Base-by-base conservation (phyloP, 805 yeast species). In the Torulaspora microellipsoides region DNA sequence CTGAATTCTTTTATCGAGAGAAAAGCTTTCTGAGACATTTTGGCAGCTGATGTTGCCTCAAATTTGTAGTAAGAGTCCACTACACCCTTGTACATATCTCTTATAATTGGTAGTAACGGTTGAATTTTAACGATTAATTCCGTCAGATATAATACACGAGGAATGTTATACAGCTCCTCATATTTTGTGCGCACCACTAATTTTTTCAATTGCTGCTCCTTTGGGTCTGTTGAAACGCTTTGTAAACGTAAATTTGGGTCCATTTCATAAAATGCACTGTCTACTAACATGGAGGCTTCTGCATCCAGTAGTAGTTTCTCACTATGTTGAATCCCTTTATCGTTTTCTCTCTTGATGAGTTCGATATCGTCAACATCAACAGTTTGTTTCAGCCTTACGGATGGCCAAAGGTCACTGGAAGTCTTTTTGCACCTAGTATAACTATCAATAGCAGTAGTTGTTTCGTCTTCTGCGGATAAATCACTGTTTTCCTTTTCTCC, bases 1-100 rank as follows among this genome's bases (percentile, higher is more conserved):
- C 73, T 65, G 20, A 78, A 65, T 41, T 77, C 83, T 17, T 62
- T 57, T 23, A 63, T 66, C 0, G 83, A 69, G 49, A 83, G 63
- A 1, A 72, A 61, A 3, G 71, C 64, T 27, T 71, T 65, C 2
- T 56, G 49, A 2, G 83, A 76, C 0, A 56, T 44, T 12, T 62
- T 51, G 11, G 60, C 62, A 33, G 71, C 68, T 11, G 58, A 51
- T 15, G 70, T 67, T 0, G 89, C 88, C 23, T 69, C 48, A 2
- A 63, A 64, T 53, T 80, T 81, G 56, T 70, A 81, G 30, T 61
- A 58, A 0, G 85, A 80, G 10, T 67, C 61, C 1, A 59, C 53
- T 10, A 66, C 47, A 2, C 80, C 83, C 1, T 66, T 58, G n/a
- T 78, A 59, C 15, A 78, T 62, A 10, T 55, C 51, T 1, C 71